Percentiles rank a stretch among this genome's conserved stretches.
Conservation (phyloP, 169 alveolate species). For the Neospora caninum region DNA sequence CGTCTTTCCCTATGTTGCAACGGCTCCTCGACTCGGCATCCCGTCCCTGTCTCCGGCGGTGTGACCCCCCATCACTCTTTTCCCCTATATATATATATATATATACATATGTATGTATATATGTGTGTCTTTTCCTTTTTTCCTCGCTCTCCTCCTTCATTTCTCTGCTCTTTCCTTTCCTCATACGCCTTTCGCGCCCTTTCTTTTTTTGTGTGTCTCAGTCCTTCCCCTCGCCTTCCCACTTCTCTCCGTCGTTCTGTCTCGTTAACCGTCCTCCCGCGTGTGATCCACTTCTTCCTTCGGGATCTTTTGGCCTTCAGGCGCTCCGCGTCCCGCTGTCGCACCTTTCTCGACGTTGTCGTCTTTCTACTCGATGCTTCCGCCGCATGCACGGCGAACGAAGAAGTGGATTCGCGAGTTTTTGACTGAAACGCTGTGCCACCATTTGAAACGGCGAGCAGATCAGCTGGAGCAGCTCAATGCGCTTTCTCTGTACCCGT, state of each 20-base stretch:
- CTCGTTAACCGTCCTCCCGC: background rate
- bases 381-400: constrained; percentile 23
- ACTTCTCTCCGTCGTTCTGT: background rate
- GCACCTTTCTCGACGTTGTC: background rate
- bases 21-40: too few relatives aligned
- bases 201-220: too few relatives aligned
- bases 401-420: constrained; percentile 18
- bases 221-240: background rate
- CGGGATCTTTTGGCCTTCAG: background rate
- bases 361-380: background rate
- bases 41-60: too few relatives aligned
- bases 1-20: too few relatives aligned
- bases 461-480: constrained; percentile 68
- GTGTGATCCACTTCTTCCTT: background rate
- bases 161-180: background rate
- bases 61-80: too few relatives aligned
- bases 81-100: too few relatives aligned
- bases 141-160: background rate
- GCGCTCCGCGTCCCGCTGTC: background rate
- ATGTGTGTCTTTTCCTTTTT: background rate
- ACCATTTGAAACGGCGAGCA: constrained; percentile 15
- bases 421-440: constrained; percentile 13
- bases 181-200: background rate
- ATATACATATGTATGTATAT: too few relatives aligned
- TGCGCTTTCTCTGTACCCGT: constrained; percentile 73